phyloP scores from a whole-genome alignment of 2,329 filamentous ascomycete species.

The Capronia americana region DNA sequence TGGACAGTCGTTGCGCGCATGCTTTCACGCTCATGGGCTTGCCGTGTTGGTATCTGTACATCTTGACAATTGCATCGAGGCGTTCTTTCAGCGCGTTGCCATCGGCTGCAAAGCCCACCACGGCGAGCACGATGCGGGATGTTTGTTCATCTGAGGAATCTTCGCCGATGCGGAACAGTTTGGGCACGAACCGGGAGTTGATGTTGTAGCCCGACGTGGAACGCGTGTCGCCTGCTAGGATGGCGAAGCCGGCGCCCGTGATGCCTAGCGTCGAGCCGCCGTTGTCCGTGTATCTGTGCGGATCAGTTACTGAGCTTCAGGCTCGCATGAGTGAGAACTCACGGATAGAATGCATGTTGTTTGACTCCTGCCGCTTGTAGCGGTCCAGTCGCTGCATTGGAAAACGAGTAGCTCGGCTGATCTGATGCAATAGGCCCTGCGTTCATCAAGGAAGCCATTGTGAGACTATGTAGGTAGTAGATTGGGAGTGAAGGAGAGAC shows the following conservation, averaged over 20 bases:
- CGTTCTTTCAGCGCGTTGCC: constrained; percentile 92
- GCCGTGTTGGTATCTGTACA: constrained; percentile 98
- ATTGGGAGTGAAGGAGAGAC: constrained; percentile 18
- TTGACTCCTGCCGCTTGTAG: constrained; percentile 56
- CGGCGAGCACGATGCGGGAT: constrained; percentile 85
- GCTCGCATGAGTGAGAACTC: constrained; percentile 48
- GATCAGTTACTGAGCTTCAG: constrained; percentile 9
- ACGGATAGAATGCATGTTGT: constrained; percentile 93
- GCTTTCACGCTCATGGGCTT: constrained; percentile 95
- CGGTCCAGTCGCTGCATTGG: constrained; percentile 53
- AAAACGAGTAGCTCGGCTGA: constrained; percentile 67
- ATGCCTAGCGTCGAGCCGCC: constrained; percentile 96
- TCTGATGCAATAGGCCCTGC: constrained; percentile 57
- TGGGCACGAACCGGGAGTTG: constrained; percentile 93
- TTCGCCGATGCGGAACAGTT: constrained; percentile 96
- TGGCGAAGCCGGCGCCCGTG: constrained; percentile 89
- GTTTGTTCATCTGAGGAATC: constrained; percentile 70
- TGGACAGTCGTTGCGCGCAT: constrained; percentile 91
- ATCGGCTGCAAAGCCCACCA: constrained; percentile 95
- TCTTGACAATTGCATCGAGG: constrained; percentile 93
- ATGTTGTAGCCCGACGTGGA: constrained; percentile 97
- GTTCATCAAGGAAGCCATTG: constrained; percentile 63
- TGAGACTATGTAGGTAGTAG: constrained; percentile 15
- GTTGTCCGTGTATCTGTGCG: constrained; percentile 83
- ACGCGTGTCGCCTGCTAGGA: constrained; percentile 96